These are phyloP conservation scores for Toxicodendron radicans DNA, from an alignment of 345 rosid genomes.

Conservation along the genomic window DNA sequence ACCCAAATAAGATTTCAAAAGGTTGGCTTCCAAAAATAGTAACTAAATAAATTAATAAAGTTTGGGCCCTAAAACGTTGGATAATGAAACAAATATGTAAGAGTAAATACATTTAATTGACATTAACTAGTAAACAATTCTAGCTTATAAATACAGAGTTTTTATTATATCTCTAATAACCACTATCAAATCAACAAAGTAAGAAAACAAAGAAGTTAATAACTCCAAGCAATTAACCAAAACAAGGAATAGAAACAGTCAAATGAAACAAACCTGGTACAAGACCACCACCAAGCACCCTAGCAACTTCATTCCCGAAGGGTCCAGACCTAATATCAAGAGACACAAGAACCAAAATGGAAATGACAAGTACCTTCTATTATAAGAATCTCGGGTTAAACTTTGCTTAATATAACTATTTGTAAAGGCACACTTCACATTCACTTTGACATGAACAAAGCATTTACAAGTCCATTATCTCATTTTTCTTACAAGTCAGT, in stretches of 20 bases:
- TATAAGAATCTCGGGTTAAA: neutral
- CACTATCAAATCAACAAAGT: neutral
- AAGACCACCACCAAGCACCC: conserved; percentile 97
- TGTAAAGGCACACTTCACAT: too few species aligned
- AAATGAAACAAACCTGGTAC: conserved; percentile 71
- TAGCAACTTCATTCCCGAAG: conserved; percentile 81
- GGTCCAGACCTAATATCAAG: conserved; percentile 54
- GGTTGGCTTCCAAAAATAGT: neutral
- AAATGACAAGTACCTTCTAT: neutral
- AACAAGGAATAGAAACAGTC: conserved; percentile 11
- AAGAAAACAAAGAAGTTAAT: neutral
- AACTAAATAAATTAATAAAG: too few species aligned
- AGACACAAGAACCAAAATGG: conserved; percentile 16
- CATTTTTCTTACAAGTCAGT: neutral
- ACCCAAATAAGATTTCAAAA: neutral
- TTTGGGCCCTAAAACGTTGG: neutral
- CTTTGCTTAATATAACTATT: neutral
- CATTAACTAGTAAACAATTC: neutral
- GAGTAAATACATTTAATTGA: neutral
- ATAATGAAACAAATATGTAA: neutral
- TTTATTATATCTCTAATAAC: neutral
- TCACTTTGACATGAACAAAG: neutral
- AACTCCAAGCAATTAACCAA: conserved; percentile 14
- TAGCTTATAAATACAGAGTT: neutral
- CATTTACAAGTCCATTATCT: neutral